A percentile compares a stretch with the other conserved stretches of the same genome.
phyloP scores from a whole-genome alignment of 2,329 filamentous ascomycete species.

The Talaromyces sp. region DNA sequence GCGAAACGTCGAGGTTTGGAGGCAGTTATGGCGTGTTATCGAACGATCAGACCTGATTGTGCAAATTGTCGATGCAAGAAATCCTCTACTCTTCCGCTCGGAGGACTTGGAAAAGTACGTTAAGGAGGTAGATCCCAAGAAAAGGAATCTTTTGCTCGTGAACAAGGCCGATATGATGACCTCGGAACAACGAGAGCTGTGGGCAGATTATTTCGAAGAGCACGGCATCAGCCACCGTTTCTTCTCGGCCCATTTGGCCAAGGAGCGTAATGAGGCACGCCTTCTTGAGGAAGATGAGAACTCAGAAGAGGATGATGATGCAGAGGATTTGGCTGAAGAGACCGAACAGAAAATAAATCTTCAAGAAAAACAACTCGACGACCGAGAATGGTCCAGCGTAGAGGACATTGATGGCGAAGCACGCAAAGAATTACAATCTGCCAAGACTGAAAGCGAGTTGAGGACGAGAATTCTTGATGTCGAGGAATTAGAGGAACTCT shows the following conservation, averaged over 20 bases:
- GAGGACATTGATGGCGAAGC: constrained; percentile 37
- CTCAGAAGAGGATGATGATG: constrained; percentile 37
- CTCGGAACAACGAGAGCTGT: constrained; percentile 71
- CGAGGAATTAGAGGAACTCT: constrained; percentile 86
- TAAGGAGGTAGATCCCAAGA: constrained; percentile 82
- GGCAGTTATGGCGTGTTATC: constrained; percentile 96
- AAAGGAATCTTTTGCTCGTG: constrained; percentile 87
- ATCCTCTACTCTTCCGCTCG: constrained; percentile 88
- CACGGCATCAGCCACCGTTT: constrained; percentile 87
- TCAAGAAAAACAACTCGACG: constrained; percentile 41
- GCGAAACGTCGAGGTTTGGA: constrained; percentile 95
- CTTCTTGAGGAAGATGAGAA: constrained; percentile 52
- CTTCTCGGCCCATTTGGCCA: constrained; percentile 91
- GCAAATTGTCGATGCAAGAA: constrained; percentile 96
- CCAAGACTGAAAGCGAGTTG: constrained; percentile 40
- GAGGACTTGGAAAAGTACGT: constrained; percentile 93
- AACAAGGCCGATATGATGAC: constrained; percentile 99
- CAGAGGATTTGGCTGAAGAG: constrained; percentile 48
- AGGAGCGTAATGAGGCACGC: constrained; percentile 77
- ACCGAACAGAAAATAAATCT: constrained; percentile 48
- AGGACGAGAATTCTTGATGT: constrained; percentile 80
- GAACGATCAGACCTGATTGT: constrained; percentile 94
- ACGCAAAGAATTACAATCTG: constrained; percentile 32
- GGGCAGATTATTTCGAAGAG: constrained; percentile 82
- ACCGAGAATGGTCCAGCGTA: constrained; percentile 33